phyloP scores from a whole-genome alignment of 208 protist species.

The Acanthamoeba royreba region DNA sequence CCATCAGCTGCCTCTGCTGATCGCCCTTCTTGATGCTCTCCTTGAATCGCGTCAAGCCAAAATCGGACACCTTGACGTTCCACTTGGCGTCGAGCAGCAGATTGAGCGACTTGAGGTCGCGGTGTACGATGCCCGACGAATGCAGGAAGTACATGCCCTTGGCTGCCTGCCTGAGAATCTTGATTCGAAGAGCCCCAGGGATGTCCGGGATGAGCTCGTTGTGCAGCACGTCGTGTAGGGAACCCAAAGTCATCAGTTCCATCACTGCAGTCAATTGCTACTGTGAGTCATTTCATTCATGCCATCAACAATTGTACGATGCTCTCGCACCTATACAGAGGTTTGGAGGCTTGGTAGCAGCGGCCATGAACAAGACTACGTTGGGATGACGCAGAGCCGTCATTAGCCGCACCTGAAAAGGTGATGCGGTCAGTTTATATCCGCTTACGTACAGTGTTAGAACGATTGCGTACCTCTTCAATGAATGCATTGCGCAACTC shows the following conservation, averaged over 20 bases:
- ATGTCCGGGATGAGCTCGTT: background rate
- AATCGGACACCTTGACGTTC: background rate
- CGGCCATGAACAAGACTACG: constrained; percentile 20
- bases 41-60: background rate
- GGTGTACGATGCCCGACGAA: no score
- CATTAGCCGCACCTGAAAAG: background rate
- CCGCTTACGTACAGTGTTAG: no score
- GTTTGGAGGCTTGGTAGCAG: background rate
- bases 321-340: background rate
- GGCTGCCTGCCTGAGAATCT: no score
- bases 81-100: background rate
- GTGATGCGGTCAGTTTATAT: no score
- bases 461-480: background rate
- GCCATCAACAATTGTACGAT: no score
- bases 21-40: background rate
- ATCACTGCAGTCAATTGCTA: no score
- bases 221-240: background rate
- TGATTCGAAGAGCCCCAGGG: background rate
- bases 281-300: no score
- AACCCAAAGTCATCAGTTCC: background rate
- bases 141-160: no score
- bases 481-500: background rate
- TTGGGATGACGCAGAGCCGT: background rate
- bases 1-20: background rate
- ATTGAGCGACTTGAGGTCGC: background rate